Base-by-base conservation (phyloP, 192 early-diverging fungal genomes). In the Coemansia sp. region DNA sequence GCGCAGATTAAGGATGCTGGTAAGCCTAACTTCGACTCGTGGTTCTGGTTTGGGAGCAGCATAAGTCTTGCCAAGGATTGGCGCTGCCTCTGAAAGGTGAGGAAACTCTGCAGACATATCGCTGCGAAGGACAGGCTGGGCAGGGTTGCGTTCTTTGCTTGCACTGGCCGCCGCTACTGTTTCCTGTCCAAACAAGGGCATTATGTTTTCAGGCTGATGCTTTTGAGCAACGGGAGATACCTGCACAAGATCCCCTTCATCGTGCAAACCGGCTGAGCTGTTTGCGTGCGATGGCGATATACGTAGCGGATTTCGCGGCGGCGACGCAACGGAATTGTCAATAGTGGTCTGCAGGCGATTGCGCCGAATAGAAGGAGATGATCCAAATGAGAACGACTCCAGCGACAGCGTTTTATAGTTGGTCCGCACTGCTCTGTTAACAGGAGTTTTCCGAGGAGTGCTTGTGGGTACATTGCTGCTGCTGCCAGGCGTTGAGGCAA, bases 381-480 rank as follows among this genome's bases (percentile, higher is more conserved):
- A 31, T 8, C 63, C 62, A 68, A 78, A 71, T 6, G 62, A 62
- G 30, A 71, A 78, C 9, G 68, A 67, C 39, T 97, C 91, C 6
- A 98, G 67, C 2, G 90, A 92, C 40, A 86, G 80, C 6, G 80
- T 80, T 21, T 85, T 83, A 60, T 84, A 90, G 61, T 98, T 92
- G 16, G 93, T 95, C 6, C 96, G 83, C 16, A 98, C 92, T 26
- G 89, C 79, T 40, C 88, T 82, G 62, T 93, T 85, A 36, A 87
- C 88, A 39, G 79, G 77, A n/a, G 72, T 64, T 21, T 82, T 81
- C 18, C 53, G 71, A 7, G 65, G 38, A 3, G 32, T 53, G 40
- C 34, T 57, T 23, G 46, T 10, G 30, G 28, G 53, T 16, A 60
- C 36, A 56, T 40, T 32, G 43, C 40, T 52, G 21, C 23, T 16